Evolutionary conservation across 495 filamentous ascomycete species (phyloP).

Genomic region (Aspergillus mulundensis): DNA sequence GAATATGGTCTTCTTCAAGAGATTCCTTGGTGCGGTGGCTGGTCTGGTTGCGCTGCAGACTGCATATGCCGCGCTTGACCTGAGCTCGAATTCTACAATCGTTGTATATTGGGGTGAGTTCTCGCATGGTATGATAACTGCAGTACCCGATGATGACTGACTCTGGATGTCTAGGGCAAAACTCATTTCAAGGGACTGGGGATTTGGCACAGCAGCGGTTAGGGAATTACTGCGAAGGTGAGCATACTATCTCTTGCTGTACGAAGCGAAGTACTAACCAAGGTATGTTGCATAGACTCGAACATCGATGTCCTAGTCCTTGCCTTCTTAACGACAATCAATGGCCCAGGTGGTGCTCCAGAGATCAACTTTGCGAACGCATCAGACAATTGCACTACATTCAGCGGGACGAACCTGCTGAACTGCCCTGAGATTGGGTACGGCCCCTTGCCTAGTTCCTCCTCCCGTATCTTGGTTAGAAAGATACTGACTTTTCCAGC

Average conservation of each 20-base stretch:
- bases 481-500: slow-evolving; percentile 25
- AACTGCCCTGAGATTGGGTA: slow-evolving; percentile 63
- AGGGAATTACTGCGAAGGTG: slow-evolving; percentile 56
- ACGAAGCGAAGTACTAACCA: neutral
- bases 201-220: slow-evolving; percentile 50
- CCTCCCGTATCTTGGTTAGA: neutral
- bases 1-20: slow-evolving; percentile 26
- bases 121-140: neutral
- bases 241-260: slow-evolving; percentile 15
- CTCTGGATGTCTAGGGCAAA: slow-evolving; percentile 45
- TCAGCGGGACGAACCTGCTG: slow-evolving; percentile 51
- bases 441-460: neutral
- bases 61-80: slow-evolving; percentile 40
- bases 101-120: slow-evolving; percentile 60
- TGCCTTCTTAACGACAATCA: slow-evolving; percentile 57
- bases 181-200: slow-evolving; percentile 47
- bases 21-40: slow-evolving; percentile 24
- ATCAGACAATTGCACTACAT: slow-evolving; percentile 53
- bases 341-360: slow-evolving; percentile 45
- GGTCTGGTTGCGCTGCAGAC: slow-evolving; percentile 29
- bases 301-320: slow-evolving; percentile 53
- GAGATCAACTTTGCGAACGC: slow-evolving; percentile 59
- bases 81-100: slow-evolving; percentile 46
- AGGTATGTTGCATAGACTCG: slow-evolving; percentile 11
- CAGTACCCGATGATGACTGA: neutral